Evolutionary conservation across 805 yeast species (phyloP), one percentile per base, ranked within the genome.

Genomic region (Starmerella tilneyi): DNA sequence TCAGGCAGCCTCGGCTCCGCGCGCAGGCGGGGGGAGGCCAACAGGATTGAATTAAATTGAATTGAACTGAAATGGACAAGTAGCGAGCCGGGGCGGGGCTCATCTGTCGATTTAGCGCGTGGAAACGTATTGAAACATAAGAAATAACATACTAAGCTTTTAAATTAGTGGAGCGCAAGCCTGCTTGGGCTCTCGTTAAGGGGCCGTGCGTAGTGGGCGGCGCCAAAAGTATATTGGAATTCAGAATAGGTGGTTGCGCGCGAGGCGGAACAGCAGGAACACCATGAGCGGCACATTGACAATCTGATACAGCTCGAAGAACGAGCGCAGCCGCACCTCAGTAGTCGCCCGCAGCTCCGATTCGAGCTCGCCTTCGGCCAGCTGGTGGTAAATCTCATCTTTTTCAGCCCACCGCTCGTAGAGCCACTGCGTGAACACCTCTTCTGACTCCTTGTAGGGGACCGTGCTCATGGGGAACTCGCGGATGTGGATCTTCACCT

Each of bases 351-450:
- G 33, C 48, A 43, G 41, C 44, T 55, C 19, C 45, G 46, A 44
- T 79, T 2, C 67, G 52, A 7, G 89, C 86, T 16, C 27, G 11
- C 66, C 64, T 12, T 65, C 57, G 57, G 75, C 79, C 56, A 75
- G 84, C 15, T 60, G 58, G n/a, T 72, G 78, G 76, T 92, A 68
- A 40, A 80, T 60, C 39, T 61, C 64, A 62, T 92, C 97, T 62
- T 92, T 92, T 51, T 75, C 79, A 16, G 65, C 57, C 97, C 97
- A 92, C 9, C 74, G 64, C 3, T 71, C 63, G 49, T 68, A 70
- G 37, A 92, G 63, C 98, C 98, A 92, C 20, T 71, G 63, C 43
- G 78, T 82, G 58, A 92, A 86, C 33, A 54, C 58, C 40, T 63
- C 66, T 42, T 74, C 74, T 17, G 47, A 20, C 39, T 71, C 70